Percentiles rank a stretch among this genome's conserved stretches.
These are phyloP conservation scores for Solanum corneliomulleri DNA, from an alignment of 257 asterid species.

Conservation along the genomic window DNA sequence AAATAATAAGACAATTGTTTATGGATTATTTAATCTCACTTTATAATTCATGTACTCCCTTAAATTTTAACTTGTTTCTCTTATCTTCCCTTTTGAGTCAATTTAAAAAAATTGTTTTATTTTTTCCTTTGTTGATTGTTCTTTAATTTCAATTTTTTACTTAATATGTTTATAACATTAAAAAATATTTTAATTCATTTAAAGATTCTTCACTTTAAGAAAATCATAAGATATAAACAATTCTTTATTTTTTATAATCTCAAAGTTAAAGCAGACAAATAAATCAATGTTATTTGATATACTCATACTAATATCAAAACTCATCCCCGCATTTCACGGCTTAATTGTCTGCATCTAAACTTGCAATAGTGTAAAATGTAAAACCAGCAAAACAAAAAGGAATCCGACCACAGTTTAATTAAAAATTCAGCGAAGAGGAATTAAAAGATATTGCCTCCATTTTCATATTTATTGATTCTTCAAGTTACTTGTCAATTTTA, in stretches of 20 bases:
- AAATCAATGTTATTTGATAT: no score
- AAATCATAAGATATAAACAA: no score
- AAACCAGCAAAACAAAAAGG: neutral
- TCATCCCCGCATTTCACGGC: neutral
- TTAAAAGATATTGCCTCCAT: neutral
- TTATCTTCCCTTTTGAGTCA: neutral
- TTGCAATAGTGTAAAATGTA: neutral
- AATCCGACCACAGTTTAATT: neutral
- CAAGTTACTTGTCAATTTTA: no score
- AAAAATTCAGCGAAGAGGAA: neutral
- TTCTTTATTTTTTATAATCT: no score
- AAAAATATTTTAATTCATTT: no score
- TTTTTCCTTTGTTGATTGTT: no score
- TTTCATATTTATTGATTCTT: no score
- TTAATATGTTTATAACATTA: accelerated
- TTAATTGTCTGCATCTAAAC: neutral
- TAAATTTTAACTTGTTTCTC: neutral
- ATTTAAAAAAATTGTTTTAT: no score
- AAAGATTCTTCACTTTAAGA: no score
- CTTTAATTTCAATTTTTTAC: no score
- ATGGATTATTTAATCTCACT: neutral
- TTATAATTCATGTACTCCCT: no score
- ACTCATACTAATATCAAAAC: neutral
- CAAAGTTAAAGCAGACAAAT: neutral
- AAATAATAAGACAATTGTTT: neutral